Percentiles rank a stretch among this genome's conserved stretches.
phyloP scores from a whole-genome alignment of 75 land plant species.

The Picea sitchensis region DNA sequence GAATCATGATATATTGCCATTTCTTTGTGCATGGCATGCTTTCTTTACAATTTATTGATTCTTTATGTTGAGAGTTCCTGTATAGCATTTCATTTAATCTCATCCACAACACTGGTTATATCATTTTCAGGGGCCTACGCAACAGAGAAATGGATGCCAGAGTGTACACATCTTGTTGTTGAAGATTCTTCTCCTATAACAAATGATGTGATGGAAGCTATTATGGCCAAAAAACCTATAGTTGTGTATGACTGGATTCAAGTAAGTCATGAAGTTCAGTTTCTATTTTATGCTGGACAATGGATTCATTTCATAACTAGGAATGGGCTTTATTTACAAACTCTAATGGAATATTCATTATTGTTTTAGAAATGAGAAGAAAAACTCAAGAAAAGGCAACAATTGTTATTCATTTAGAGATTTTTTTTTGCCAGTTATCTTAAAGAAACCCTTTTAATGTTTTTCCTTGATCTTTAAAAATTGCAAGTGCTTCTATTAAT shows the following conservation, averaged over 20 bases:
- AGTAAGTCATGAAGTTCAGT: conserved; percentile 35
- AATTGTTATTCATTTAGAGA: too few species aligned
- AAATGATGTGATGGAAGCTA: conserved; percentile 62
- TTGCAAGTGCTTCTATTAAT: not conserved
- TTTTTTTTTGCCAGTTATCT: not conserved
- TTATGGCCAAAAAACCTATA: conserved; percentile 54
- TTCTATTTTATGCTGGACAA: conserved; percentile 1
- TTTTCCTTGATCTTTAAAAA: not conserved
- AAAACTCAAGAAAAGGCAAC: not conserved
- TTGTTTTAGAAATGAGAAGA: not conserved
- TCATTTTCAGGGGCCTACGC: conserved; percentile 54
- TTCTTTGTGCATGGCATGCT: not conserved
- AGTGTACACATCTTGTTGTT: conserved; percentile 85
- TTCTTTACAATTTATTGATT: not conserved
- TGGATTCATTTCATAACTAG: conserved; percentile 4
- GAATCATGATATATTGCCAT: conserved; percentile 2
- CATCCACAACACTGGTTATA: conserved; percentile 4
- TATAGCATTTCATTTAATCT: not conserved
- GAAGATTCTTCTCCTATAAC: conserved; percentile 50
- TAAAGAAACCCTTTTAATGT: not conserved
- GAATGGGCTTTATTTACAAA: not conserved
- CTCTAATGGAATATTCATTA: not conserved
- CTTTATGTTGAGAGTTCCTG: not conserved
- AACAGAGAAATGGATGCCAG: conserved; percentile 35
- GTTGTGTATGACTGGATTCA: conserved; percentile 56